Evolutionary conservation across 2,329 filamentous ascomycete species (phyloP).

Genomic region (Sclerotinia borealis): DNA sequence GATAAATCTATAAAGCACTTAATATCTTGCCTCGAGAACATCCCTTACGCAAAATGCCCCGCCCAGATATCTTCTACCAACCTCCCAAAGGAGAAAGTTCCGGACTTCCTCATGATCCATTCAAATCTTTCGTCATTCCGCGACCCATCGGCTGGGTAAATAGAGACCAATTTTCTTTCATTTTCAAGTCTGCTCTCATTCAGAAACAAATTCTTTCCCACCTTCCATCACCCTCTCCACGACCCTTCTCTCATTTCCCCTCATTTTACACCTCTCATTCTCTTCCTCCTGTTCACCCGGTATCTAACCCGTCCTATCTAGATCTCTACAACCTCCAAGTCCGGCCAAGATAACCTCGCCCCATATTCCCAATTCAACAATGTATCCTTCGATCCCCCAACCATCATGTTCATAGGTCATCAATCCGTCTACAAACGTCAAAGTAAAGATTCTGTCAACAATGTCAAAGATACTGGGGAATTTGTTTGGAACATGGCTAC

Average conservation of each 20-base stretch:
- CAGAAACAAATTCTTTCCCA: not conserved
- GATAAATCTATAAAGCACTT: not conserved
- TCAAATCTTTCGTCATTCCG: conserved; percentile 14
- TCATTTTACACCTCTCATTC: too few relatives aligned
- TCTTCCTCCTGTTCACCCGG: not conserved
- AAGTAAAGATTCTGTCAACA: conserved; percentile 16
- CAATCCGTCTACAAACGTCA: conserved; percentile 12
- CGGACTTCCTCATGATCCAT: conserved; percentile 14
- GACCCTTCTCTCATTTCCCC: too few relatives aligned
- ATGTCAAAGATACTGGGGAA: conserved; percentile 17
- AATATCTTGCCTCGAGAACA: too few relatives aligned
- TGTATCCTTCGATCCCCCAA: conserved; percentile 17
- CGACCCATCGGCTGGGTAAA: conserved; percentile 5
- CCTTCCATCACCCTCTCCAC: not conserved
- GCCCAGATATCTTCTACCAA: conserved; percentile 12
- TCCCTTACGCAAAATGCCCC: not conserved
- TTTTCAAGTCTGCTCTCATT: too few relatives aligned
- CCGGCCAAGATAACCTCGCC: conserved; percentile 15
- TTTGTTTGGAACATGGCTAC: conserved; percentile 22
- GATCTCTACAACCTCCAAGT: conserved; percentile 12
- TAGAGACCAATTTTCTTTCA: not conserved
- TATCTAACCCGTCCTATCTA: not conserved
- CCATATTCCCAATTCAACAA: conserved; percentile 18
- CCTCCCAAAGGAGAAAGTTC: conserved; percentile 13
- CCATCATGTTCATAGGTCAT: conserved; percentile 16